Base-by-base conservation (phyloP, 225 moss, liverwort and hornwort species). In the Ulota crispa region DNA sequence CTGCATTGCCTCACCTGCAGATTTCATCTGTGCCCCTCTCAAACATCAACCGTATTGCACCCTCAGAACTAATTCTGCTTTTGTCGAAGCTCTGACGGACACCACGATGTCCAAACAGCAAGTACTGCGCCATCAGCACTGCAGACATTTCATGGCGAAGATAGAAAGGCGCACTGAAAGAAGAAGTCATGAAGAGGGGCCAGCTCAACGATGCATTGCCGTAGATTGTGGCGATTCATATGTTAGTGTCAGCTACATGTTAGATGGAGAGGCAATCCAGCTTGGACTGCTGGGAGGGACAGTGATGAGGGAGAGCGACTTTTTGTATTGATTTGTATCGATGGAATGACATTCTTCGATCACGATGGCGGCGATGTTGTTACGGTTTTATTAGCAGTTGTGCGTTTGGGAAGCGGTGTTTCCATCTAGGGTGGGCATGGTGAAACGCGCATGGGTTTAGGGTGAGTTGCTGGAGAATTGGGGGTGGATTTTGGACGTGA, bases 371-470 rank as follows among this genome's bases (percentile, higher is more conserved):
- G 55, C 1, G 15, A 39, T 11, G 30, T n/a, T 52, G 7, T 42
- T 70, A 36, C 2, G 32, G n/a, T 34, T 83, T 26, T 26, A 2
- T 26, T 20, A 14, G 64, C 14, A 50, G 14, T 24, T 64, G 55
- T 32, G 32, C 26, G 32, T 64, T 72, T 45, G 19, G 32, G 27
- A 34, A 61, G 41, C 45, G 27, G 10, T 7, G 63, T 20, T 64
- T 64, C 60, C 30, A 9, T 31, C 13, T 50, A 39, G 72, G 24
- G 41, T 13, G 76, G 21, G 70, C 55, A 68, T 82, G 73, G 68
- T 68, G 70, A 70, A 39, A 56, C 7, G 45, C 72, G 1, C 12
- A 76, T 81, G 75, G 78, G 19, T 70, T 75, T 81, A 70, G 78
- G 52, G 70, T 16, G 75, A 30, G 42, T 43, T 65, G 20, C 7